Conservation (phyloP, 2,329 filamentous ascomycete species). For the Septoria linicola region DNA sequence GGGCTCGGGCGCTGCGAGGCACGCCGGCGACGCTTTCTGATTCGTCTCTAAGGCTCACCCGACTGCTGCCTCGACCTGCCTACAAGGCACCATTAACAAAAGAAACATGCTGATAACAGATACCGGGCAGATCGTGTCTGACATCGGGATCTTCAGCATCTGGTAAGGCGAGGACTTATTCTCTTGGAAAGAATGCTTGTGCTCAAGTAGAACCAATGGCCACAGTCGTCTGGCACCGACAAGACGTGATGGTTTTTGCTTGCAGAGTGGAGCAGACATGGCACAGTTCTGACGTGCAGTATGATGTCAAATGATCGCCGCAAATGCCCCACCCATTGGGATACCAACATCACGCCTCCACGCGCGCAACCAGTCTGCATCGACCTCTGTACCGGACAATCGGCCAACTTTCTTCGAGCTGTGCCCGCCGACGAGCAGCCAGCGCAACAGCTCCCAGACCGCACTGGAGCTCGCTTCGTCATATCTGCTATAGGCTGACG, state of each 20-base stretch:
- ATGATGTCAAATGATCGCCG: conserved; percentile 10
- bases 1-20: too few species aligned
- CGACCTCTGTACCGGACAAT: not conserved
- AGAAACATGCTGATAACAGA: too few species aligned
- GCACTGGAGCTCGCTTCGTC: conserved; percentile 1
- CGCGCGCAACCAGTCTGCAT: conserved; percentile 6
- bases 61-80: too few species aligned
- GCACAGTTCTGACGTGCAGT: conserved; percentile 1
- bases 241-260: conserved; percentile 13
- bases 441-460: too few species aligned
- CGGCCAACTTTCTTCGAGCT: not conserved
- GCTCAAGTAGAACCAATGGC: not conserved
- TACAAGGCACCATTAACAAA: not conserved
- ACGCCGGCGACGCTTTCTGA: too few species aligned
- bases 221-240: not conserved
- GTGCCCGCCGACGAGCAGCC: not conserved
- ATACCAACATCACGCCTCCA: not conserved
- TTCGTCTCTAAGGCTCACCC: too few species aligned
- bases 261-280: conserved; percentile 4
- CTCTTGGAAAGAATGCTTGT: not conserved
- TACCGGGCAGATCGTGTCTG: too few species aligned
- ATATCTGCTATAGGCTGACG: not conserved
- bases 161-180: too few species aligned
- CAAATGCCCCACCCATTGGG: not conserved
- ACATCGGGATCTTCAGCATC: not conserved